Base-by-base conservation (phyloP, 306 rosid species). In the Cicer cuneatum region DNA sequence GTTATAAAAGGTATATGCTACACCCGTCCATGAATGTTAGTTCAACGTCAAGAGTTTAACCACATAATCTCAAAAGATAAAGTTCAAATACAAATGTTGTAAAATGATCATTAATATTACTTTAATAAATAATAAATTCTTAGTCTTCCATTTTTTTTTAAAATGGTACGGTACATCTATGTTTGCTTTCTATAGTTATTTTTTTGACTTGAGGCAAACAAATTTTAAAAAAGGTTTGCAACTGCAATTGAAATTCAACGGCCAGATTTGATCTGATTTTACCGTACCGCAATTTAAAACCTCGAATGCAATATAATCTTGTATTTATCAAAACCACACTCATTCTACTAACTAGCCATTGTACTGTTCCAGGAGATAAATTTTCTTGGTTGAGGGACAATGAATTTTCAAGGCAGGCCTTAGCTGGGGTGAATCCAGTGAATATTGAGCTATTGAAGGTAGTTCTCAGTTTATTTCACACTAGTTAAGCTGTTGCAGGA, bases 391-490 rank as follows among this genome's bases (percentile, higher is more conserved):
- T 91, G 87, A 70, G 96, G 29, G 97, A 94, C 76, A 83, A 88
- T n/a, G 97, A 94, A 80, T 94, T 94, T 86, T 93, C 97, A 4
- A 86, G 97, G 51, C 98, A 94, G 75, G 8, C 91, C 71, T 82
- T 94, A 76, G 98, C 97, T 19, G 98, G 96, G 41, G 92, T 91
- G 72, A 94, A 94, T 84, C 98, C 97, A 18, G 95, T 94, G 74
- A 90, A 85, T 76, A 91, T 94, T 81, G 98, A 91, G 85, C 72
- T 89, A 62, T 79, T 94, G 83, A 89, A 82, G 97, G 97, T 91
- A 87, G 78, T 24, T 16, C 72, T 49, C 38, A 45, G 93, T 90
- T 86, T 77, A 18, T 12, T 76, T 45, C 56, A 49, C 67, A 68
- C n/a, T 15, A 66, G n/a, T 74, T 69, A 15, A 71, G 61, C 5